Evolutionary conservation across 1,139 yeast species (phyloP), one percentile per base, ranked within the genome.

Genomic region (Debaryomyces coudertii): DNA sequence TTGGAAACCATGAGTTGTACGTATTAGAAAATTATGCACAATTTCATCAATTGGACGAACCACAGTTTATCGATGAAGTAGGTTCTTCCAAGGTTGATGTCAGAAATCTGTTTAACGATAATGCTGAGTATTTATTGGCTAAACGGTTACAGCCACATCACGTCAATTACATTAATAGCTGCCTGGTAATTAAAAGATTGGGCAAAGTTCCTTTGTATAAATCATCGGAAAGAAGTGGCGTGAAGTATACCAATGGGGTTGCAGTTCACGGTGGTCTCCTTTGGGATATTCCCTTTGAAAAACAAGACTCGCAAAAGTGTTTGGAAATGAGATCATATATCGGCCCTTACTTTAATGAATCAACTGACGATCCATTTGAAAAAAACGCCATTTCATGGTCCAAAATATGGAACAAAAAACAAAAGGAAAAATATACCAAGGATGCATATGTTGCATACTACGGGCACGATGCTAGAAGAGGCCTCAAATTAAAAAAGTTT

Each of bases 1-100:
- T 95, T 51, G 98, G 98, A 0, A 92, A 92, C 68, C 97, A 92
- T 63, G 98, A 92, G 61, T 76, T 83, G 54, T 82, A 80, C 51
- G 77, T 85, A 14, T 58, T 87, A 52, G 74, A 79, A 46, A 66
- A 82, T 57, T 87, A 87, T 57, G 80, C 87, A 1, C 72, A 70
- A 41, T 77, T 74, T 56, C 89, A 83, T 56, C 74, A 79, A 4
- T 64, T 84, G 36, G 66, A 62, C 3, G 55, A 62, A 15, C 79
- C 79, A 7, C 45, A 37, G 9, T 55, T 61, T 38, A 5, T 11
- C 23, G 39, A 44, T 2, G 46, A 47, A 16, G 43, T 28, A 9
- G 36, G 36, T 8, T 20, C 31, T 18, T 12, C 45, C 4, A 22
- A 27, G 1, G 27, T 40, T n/a, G 23, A 15, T 6, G 37, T 43